Percentiles rank a stretch among this genome's conserved stretches.
phyloP scores from a whole-genome alignment of 495 filamentous ascomycete species.

The Hyaloscypha variabilis region DNA sequence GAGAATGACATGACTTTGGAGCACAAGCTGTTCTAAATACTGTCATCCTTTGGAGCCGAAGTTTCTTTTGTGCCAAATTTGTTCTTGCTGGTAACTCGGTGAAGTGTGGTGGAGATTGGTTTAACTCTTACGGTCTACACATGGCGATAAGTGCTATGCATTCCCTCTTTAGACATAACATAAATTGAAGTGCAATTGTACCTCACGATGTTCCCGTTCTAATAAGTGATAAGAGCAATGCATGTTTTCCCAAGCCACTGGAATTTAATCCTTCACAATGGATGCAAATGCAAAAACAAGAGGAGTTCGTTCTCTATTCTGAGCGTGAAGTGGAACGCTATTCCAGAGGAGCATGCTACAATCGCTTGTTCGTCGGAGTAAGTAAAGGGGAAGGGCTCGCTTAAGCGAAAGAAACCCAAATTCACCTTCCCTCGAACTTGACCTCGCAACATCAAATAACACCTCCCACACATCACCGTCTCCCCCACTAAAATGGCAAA shows the following conservation, averaged over 20 bases:
- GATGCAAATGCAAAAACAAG: no score
- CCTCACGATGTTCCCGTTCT: constrained; percentile 7
- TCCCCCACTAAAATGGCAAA: neutral
- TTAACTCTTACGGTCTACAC: constrained; percentile 19
- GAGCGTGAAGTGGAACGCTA: no score
- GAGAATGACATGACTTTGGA: constrained; percentile 99
- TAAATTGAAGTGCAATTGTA: constrained; percentile 22
- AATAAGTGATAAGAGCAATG: neutral
- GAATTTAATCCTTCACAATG: no score
- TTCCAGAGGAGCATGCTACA: no score
- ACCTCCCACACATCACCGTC: neutral
- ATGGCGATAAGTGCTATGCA: constrained; percentile 32
- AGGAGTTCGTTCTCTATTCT: no score
- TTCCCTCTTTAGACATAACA: constrained; percentile 31
- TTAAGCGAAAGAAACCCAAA: neutral
- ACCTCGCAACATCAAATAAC: neutral
- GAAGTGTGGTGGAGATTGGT: constrained; percentile 4
- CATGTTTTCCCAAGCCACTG: no score
- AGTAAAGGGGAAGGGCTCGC: neutral
- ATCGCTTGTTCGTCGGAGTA: no score
- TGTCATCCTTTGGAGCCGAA: neutral
- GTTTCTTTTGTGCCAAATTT: neutral
- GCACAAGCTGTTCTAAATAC: constrained; percentile 84
- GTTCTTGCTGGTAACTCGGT: neutral
- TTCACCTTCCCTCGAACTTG: neutral